A percentile compares a stretch with the other conserved stretches of the same genome.
phyloP scores from a whole-genome alignment of 1,284 basidiomycete species.

The Fistulina hepatica region DNA sequence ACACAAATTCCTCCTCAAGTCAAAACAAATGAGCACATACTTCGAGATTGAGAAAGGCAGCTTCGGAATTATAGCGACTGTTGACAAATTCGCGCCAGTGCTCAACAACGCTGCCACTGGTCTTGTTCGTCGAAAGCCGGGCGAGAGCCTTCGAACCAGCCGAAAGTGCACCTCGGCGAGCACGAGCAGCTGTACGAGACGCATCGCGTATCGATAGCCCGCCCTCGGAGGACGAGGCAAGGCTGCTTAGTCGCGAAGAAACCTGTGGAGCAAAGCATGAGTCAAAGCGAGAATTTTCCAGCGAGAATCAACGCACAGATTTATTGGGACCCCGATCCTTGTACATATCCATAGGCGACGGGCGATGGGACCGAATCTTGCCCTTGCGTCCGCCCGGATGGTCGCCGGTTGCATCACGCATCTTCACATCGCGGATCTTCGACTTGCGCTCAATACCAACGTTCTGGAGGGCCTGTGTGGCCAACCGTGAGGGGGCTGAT shows the following conservation, averaged over 20 bases:
- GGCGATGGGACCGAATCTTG: not conserved
- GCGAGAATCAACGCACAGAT: not conserved
- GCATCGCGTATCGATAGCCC: conserved; percentile 47
- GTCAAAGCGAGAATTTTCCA: not conserved
- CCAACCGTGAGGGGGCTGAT: too few relatives aligned
- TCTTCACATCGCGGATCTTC: conserved; percentile 58
- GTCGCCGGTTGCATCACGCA: conserved; percentile 40
- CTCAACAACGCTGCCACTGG: conserved; percentile 34
- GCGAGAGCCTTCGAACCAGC: conserved; percentile 28
- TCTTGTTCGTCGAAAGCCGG: conserved; percentile 17
- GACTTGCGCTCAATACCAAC: conserved; percentile 39
- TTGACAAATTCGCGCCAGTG: conserved; percentile 66
- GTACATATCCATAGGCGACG: not conserved
- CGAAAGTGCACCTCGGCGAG: conserved; percentile 32
- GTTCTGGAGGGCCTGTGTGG: conserved; percentile 45
- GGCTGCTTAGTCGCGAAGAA: not conserved
- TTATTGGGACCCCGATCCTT: not conserved
- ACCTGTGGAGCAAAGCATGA: not conserved
- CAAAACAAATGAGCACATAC: conserved; percentile 31
- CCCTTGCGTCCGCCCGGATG: not conserved
- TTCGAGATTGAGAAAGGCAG: conserved; percentile 70
- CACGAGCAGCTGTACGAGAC: conserved; percentile 32
- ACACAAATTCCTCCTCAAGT: conserved; percentile 1
- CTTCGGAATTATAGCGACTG: conserved; percentile 56
- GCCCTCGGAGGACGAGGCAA: conserved; percentile 17